Percentiles rank a stretch among this genome's conserved stretches.
These are phyloP conservation scores for Penicillium maclennaniae DNA, from an alignment of 495 filamentous ascomycete species.

Conservation along the genomic window DNA sequence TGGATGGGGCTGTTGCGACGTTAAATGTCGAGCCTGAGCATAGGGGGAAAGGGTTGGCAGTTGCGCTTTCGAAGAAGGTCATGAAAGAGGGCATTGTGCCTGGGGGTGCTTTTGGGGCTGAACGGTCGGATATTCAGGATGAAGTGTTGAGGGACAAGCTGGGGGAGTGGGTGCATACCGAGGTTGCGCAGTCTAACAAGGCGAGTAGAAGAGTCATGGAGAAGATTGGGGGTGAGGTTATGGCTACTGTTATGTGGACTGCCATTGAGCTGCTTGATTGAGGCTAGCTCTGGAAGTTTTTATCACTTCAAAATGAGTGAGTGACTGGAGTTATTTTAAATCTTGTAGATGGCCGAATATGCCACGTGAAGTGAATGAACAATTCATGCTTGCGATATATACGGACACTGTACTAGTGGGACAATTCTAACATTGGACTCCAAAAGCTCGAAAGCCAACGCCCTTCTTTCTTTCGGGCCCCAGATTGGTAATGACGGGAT, in stretches of 20 bases:
- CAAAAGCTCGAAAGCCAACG: too few species aligned
- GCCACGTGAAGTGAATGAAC: not conserved
- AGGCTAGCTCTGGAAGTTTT: not conserved
- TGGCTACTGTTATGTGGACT: constrained; percentile 38
- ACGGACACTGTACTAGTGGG: too few species aligned
- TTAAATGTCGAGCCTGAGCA: constrained; percentile 49
- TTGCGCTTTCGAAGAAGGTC: constrained; percentile 32
- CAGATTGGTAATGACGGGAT: too few species aligned
- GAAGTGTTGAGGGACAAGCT: not conserved
- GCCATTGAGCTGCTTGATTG: constrained; percentile 33
- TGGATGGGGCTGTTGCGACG: constrained; percentile 45
- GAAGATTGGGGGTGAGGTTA: constrained; percentile 40
- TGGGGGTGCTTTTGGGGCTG: constrained; percentile 20
- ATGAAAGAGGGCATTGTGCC: constrained; percentile 29
- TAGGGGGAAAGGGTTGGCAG: constrained; percentile 43
- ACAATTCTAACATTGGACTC: too few species aligned
- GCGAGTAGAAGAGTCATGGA: constrained; percentile 50
- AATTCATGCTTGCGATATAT: too few species aligned
- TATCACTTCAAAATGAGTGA: too few species aligned
- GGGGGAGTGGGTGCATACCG: constrained; percentile 40
- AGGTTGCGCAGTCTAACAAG: constrained; percentile 42
- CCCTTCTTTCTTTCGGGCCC: too few species aligned
- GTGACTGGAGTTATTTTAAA: not conserved
- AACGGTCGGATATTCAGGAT: constrained; percentile 4
- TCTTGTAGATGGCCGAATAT: not conserved